Conservation (phyloP, 2,329 filamentous ascomycete genomes). For the Aspergillus calidoustus region DNA sequence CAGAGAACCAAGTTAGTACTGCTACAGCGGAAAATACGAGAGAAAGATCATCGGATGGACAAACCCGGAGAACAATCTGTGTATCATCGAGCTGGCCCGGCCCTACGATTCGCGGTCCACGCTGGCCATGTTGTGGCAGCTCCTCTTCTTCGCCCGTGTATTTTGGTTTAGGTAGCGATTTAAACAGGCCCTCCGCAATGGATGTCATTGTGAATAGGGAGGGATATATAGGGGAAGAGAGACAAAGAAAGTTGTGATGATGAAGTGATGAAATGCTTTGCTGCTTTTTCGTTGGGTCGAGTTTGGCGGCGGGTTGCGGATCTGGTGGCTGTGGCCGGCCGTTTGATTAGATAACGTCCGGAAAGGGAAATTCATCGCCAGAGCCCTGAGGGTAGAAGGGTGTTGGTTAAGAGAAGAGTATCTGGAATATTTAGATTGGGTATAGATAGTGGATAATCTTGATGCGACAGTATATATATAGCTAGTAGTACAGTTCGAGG, state of each 20-base stretch:
- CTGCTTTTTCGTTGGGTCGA: constrained; percentile 22
- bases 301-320: constrained; percentile 22
- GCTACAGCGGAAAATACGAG: neutral
- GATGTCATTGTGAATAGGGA: constrained; percentile 60
- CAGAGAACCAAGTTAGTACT: constrained; percentile 17
- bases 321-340: constrained; percentile 4
- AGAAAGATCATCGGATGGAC: constrained; percentile 24
- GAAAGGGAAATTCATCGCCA: neutral
- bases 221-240: constrained; percentile 27
- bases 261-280: constrained; percentile 15
- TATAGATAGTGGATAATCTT: neutral
- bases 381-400: no score
- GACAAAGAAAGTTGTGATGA: constrained; percentile 12
- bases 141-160: constrained; percentile 91
- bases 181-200: constrained; percentile 72
- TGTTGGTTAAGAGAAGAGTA: neutral
- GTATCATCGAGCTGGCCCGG: constrained; percentile 80
- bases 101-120: constrained; percentile 81
- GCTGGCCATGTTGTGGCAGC: constrained; percentile 69
- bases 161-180: constrained; percentile 84
- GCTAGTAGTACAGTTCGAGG: neutral
- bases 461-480: neutral
- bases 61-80: constrained; percentile 78
- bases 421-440: neutral
- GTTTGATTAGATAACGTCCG: constrained; percentile 12